A percentile compares a stretch with the other conserved stretches of the same genome.
phyloP scores from a whole-genome alignment of 768 basidiomycete genomes.

The Boletus huronensis region DNA sequence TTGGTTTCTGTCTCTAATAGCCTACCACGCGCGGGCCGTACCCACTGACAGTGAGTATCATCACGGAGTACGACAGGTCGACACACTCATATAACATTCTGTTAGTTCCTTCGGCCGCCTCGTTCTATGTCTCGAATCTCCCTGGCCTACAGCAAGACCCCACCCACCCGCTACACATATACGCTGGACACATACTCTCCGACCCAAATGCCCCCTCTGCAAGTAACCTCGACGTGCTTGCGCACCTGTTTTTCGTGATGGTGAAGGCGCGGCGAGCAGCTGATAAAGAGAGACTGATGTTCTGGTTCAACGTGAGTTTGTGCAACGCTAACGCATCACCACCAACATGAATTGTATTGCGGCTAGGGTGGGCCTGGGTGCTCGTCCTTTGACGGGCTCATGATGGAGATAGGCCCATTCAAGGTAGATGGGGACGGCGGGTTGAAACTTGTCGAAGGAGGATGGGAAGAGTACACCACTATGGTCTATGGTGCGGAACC shows the following conservation, averaged over 20 bases:
- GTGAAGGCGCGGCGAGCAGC: conserved; percentile 82
- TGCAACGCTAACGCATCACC: neutral
- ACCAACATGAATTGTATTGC: neutral
- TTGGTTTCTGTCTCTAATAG: conserved; percentile 15
- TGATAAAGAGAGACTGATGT: conserved; percentile 87
- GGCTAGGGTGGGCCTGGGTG: conserved; percentile 91
- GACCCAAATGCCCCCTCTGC: conserved; percentile 59
- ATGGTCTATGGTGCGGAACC: conserved; percentile 77
- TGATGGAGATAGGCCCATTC: conserved; percentile 99
- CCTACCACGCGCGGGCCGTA: conserved; percentile 21
- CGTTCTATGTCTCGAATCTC: conserved; percentile 75
- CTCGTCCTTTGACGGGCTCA: conserved; percentile 92
- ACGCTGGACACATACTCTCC: conserved; percentile 80
- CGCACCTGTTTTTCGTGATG: conserved; percentile 88
- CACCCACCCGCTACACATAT: conserved; percentile 71
- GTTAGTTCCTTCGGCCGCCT: conserved; percentile 73
- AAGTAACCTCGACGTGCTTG: conserved; percentile 55
- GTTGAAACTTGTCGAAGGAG: conserved; percentile 73
- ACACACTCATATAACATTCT: neutral
- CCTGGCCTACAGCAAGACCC: conserved; percentile 75
- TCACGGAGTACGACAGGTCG: neutral
- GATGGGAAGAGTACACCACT: conserved; percentile 97
- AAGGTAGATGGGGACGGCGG: conserved; percentile 69
- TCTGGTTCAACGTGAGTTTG: conserved; percentile 90
- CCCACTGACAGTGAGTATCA: conserved; percentile 40